These are phyloP conservation scores for Neonectria punicea DNA, from an alignment of 2,329 filamentous ascomycete genomes.

Conservation along the genomic window DNA sequence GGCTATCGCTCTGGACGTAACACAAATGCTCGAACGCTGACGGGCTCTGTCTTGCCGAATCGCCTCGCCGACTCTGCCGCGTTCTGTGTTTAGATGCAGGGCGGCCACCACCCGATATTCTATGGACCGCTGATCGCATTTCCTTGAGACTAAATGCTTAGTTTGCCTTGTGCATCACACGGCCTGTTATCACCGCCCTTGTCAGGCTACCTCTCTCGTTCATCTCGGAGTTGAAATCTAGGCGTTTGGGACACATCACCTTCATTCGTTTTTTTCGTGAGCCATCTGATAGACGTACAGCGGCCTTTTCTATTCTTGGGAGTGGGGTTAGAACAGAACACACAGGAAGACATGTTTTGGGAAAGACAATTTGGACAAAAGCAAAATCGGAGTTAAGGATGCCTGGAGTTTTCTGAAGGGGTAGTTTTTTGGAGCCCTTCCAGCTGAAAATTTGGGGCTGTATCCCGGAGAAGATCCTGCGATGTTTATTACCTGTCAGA, in stretches of 20 bases:
- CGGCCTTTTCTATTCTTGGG: constrained; percentile 4
- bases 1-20: background rate
- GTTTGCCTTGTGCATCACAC: background rate
- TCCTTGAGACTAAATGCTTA: background rate
- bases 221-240: constrained; percentile 2
- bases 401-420: constrained; percentile 29
- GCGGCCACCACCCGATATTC: background rate
- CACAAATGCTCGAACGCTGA: background rate
- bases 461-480: constrained; percentile 11
- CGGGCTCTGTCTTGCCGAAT: background rate
- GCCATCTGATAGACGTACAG: constrained; percentile 17
- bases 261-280: background rate
- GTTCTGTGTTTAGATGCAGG: background rate
- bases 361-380: constrained; percentile 21
- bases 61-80: constrained; percentile 12
- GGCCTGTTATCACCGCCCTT: background rate
- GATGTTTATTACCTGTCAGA: constrained; percentile 5
- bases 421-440: constrained; percentile 6
- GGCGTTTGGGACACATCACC: constrained; percentile 12
- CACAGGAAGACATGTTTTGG: constrained; percentile 8
- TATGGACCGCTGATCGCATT: background rate
- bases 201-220: background rate
- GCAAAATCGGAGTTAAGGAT: constrained; percentile 37
- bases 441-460: background rate
- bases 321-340: background rate